Percentiles rank a stretch among this genome's conserved stretches.
Evolutionary conservation across 495 filamentous ascomycete genomes (phyloP).

Genomic region (Choiromyces venosus): DNA sequence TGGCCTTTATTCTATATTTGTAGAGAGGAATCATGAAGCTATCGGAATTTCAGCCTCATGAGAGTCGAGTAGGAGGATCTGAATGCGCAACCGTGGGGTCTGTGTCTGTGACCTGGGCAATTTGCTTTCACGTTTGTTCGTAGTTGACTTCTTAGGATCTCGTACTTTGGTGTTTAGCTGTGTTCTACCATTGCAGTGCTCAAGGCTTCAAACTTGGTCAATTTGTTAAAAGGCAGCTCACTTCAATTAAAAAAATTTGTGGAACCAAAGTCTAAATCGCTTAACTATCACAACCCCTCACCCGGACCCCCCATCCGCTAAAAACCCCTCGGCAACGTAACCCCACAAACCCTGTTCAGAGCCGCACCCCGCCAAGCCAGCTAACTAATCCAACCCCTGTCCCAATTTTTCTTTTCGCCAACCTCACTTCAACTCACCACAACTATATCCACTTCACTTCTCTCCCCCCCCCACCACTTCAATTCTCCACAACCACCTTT

Average conservation of each 20-base stretch:
- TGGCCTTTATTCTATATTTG: too few relatives aligned
- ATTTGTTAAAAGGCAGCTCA: not conserved
- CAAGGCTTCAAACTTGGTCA: too few relatives aligned
- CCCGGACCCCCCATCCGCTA: not conserved
- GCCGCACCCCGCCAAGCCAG: not conserved
- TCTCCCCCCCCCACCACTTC: not conserved
- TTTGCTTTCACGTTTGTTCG: too few relatives aligned
- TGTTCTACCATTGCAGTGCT: too few relatives aligned
- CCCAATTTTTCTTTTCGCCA: not conserved
- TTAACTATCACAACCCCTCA: not conserved
- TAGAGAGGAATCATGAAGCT: too few relatives aligned
- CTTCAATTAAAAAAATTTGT: not conserved
- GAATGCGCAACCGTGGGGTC: too few relatives aligned
- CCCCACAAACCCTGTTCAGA: not conserved
- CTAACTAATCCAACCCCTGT: not conserved
- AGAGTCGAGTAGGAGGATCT: too few relatives aligned
- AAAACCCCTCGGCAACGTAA: not conserved
- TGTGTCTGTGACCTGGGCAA: too few relatives aligned
- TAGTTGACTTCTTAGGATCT: too few relatives aligned
- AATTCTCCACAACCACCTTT: not conserved
- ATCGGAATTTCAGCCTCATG: too few relatives aligned
- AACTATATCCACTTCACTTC: not conserved
- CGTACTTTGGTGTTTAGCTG: too few relatives aligned
- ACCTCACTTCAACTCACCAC: not conserved
- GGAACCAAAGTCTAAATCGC: not conserved